Conservation (phyloP, 768 basidiomycete species). For the Fomitopsis serialis region DNA sequence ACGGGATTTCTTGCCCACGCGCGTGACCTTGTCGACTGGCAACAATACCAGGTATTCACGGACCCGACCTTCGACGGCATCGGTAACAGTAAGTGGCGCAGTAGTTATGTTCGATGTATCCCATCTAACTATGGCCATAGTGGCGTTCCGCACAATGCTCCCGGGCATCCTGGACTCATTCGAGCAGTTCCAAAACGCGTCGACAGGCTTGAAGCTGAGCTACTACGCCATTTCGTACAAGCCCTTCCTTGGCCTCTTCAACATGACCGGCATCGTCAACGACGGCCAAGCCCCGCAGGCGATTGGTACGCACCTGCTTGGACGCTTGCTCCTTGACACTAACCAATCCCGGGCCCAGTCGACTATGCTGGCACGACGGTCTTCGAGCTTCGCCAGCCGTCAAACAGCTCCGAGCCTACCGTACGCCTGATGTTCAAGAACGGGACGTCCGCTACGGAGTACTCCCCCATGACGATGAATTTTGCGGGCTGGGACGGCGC, state of each 20-base stretch:
- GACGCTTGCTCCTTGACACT: no score
- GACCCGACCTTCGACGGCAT: constrained; percentile 48
- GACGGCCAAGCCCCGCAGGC: constrained; percentile 48
- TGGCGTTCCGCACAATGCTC: constrained; percentile 61
- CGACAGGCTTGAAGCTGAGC: constrained; percentile 50
- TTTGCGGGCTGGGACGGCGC: constrained; percentile 34
- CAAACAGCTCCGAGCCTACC: constrained; percentile 40
- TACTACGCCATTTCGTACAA: constrained; percentile 68
- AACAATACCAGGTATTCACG: constrained; percentile 67
- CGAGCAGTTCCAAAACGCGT: constrained; percentile 40
- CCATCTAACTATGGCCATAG: constrained; percentile 28
- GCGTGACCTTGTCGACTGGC: constrained; percentile 62
- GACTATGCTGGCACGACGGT: constrained; percentile 55
- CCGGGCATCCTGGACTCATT: constrained; percentile 56
- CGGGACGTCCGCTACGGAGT: constrained; percentile 43
- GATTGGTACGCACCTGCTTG: constrained; percentile 40
- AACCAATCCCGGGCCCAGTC: constrained; percentile 31
- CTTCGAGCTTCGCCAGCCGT: constrained; percentile 52
- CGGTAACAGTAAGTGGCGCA: constrained; percentile 24
- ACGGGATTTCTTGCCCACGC: constrained; percentile 46
- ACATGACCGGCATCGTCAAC: constrained; percentile 58
- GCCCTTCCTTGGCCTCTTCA: constrained; percentile 73
- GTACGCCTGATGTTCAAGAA: constrained; percentile 70
- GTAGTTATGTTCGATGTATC: no score
- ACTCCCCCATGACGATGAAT: constrained; percentile 37